Evolutionary conservation across 169 alveolate genomes (phyloP).

Genomic region (Plasmodium fragile): DNA sequence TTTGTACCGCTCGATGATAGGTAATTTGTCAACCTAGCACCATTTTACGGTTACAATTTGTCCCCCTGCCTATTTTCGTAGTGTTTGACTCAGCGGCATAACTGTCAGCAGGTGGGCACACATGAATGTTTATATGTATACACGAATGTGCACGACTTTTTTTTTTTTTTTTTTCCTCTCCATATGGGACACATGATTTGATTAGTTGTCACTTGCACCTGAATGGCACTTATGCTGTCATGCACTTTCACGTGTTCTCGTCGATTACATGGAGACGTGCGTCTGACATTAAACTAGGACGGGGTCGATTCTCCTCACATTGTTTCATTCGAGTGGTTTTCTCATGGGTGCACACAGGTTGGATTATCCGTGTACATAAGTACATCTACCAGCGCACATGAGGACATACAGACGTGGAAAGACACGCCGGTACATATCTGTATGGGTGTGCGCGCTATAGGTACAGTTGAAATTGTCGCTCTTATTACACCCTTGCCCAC

Average conservation of each 20-base stretch:
- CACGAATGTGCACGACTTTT: not conserved
- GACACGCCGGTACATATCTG: not conserved
- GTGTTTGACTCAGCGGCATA: not conserved
- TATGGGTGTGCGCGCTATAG: not conserved
- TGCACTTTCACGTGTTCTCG: not conserved
- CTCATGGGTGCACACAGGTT: not conserved
- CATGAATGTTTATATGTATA: slow-evolving; percentile 12
- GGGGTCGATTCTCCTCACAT: not conserved
- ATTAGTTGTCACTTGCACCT: not conserved
- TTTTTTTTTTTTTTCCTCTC: not conserved
- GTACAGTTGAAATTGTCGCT: not conserved
- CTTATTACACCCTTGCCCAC: not conserved
- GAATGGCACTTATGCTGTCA: not conserved
- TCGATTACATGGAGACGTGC: not conserved
- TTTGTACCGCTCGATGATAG: not conserved
- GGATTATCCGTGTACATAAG: not conserved
- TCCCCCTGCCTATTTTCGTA: not conserved
- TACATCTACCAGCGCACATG: not conserved
- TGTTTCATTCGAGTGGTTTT: not conserved
- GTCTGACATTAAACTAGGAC: not conserved
- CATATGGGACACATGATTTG: not conserved
- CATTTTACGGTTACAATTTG: not conserved
- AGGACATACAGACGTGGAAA: not conserved
- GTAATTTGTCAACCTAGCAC: not conserved
- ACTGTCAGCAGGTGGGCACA: not conserved